A percentile compares a stretch with the other conserved stretches of the same genome.
phyloP scores from a whole-genome alignment of 352 stramenopile genomes.

The Phytophthora rubi region DNA sequence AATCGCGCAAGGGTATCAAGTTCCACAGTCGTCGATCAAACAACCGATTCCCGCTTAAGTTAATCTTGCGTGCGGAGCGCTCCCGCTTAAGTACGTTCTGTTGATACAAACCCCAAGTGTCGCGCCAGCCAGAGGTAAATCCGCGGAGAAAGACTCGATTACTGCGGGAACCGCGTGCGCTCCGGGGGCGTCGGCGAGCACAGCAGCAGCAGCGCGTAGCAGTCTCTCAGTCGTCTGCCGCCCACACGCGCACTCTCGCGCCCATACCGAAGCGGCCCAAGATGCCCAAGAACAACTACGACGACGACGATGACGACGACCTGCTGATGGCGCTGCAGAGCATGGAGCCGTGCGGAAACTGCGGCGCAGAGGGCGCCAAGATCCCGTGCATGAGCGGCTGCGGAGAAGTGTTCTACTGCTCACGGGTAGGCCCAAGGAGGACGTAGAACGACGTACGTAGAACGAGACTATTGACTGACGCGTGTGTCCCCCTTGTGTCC shows the following conservation, averaged over 20 bases:
- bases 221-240: background rate
- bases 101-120: constrained; percentile 38
- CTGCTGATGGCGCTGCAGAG: constrained; percentile 86
- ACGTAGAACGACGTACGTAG: background rate
- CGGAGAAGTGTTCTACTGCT: constrained; percentile 89
- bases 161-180: constrained; percentile 8
- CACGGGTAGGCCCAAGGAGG: constrained; percentile 48
- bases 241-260: constrained; percentile 3
- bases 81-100: constrained; percentile 3
- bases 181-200: constrained; percentile 16
- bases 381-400: constrained; percentile 90
- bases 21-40: constrained; percentile 26
- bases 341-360: constrained; percentile 89
- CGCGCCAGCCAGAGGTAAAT: constrained; percentile 37
- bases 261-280: background rate
- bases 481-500: background rate
- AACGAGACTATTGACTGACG: constrained; percentile 8
- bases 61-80: constrained; percentile 3
- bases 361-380: constrained; percentile 78
- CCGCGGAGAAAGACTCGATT: constrained; percentile 35
- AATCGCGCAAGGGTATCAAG: constrained; percentile 7
- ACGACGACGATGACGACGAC: constrained; percentile 88
- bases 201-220: background rate
- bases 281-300: constrained; percentile 79
- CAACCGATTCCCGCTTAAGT: constrained; percentile 36